phyloP scores from a whole-genome alignment of 768 basidiomycete species.

The Russula virescens region DNA sequence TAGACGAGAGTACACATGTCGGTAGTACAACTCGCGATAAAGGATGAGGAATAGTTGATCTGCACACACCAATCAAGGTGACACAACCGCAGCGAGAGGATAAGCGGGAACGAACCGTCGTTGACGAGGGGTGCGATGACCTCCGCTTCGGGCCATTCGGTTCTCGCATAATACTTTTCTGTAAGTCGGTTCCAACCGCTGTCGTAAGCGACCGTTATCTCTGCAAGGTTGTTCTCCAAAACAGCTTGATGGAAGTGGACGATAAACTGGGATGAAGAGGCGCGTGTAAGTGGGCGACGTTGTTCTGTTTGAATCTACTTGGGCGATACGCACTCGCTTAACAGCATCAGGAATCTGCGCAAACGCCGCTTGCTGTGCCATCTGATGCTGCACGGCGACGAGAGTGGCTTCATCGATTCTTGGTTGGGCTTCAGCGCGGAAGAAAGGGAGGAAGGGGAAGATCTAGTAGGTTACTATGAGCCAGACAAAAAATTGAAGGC shows the following conservation, averaged over 20 bases:
- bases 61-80: conserved; percentile 27
- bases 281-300: background rate
- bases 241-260: conserved; percentile 94
- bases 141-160: conserved; percentile 98
- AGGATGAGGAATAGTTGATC: conserved; percentile 95
- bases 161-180: conserved; percentile 89
- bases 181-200: conserved; percentile 96
- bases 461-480: background rate
- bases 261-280: conserved; percentile 64
- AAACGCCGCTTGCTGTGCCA: conserved; percentile 78
- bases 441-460: background rate
- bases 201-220: conserved; percentile 92
- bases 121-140: conserved; percentile 90
- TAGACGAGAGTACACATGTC: conserved; percentile 92
- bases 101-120: conserved; percentile 55
- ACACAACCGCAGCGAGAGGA: background rate
- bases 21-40: conserved; percentile 93
- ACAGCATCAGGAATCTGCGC: conserved; percentile 83
- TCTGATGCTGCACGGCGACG: conserved; percentile 72
- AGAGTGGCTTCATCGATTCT: conserved; percentile 68
- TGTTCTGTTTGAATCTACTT: background rate
- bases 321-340: conserved; percentile 57
- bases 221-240: conserved; percentile 80
- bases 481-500: background rate
- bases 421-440: conserved; percentile 38